Evolutionary conservation across 2,329 filamentous ascomycete genomes (phyloP), one percentile per base, ranked within the genome.

Genomic region (Penicillium polonicum): DNA sequence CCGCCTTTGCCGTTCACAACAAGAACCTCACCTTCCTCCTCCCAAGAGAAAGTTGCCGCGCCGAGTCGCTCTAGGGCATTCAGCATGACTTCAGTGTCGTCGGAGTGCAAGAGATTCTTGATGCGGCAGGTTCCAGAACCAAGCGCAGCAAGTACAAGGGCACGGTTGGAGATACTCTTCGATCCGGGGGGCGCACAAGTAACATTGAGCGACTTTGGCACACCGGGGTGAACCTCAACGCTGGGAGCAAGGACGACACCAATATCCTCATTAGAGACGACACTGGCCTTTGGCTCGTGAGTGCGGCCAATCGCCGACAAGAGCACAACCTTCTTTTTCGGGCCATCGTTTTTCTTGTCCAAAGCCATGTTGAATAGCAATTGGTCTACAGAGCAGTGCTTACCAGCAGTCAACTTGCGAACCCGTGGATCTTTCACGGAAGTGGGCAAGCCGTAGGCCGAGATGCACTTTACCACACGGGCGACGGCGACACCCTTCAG

Each of bases 261-360:
- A 68, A 99, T 95, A 57, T 90, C 86, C 62, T 85, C 82, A 72
- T 99, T 95, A 12, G 89, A 84, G n/a, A 97, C 92, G 10, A 91
- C 87, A 66, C 88, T 97, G 29, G 94, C 94, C 73, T 88, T 90
- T 54, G 86, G 88, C 77, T 99, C 94, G 70, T 93, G 78, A 0
- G 92, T 95, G 68, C 88, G 86, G 57, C 94, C 94, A 71, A 99
- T 96, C 13, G 89, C 89, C 0, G 92, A 92, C 12, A 99, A 82
- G 8, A 99, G 83, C 7, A 97, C 93, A 62, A 99, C 89, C 78
- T 96, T 97, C 82, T 99, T 99, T 76, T 93, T 92, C 58, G 85
- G 85, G 2, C 94, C 94, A 44, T 96, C 90, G 65, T 99, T 99
- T 81, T 99, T 99, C 83, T 99, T 99, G 78, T 99, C 94, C 9